Percentiles rank a stretch among this genome's conserved stretches.
These are phyloP conservation scores for Amaranthus palmeri DNA, from an alignment of 148 eudicot species.

Conservation along the genomic window DNA sequence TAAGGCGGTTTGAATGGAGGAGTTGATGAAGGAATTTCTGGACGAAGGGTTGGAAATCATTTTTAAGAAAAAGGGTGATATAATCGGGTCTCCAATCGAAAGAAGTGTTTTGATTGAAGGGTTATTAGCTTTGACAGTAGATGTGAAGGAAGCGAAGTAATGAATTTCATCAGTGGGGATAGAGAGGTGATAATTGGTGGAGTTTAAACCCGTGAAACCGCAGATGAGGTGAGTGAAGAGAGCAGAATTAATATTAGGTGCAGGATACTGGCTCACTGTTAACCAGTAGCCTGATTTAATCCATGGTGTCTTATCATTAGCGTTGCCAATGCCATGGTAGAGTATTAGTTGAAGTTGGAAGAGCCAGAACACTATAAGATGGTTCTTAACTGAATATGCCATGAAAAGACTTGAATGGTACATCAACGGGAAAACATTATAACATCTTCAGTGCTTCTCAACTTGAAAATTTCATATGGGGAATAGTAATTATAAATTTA, in stretches of 20 bases:
- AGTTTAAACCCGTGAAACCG: slow-evolving; percentile 24
- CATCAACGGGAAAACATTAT: no score
- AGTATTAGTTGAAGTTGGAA: no score
- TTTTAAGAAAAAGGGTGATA: slow-evolving; percentile 9
- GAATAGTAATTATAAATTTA: no score
- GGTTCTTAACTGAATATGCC: no score
- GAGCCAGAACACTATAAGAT: no score
- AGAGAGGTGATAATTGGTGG: slow-evolving; percentile 15
- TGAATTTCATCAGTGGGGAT: slow-evolving; percentile 8
- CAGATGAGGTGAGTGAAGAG: slow-evolving; percentile 33
- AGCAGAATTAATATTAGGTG: slow-evolving; percentile 14
- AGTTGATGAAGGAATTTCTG: slow-evolving; percentile 32
- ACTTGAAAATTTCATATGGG: no score
- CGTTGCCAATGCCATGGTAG: no score
- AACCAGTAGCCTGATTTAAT: slow-evolving; percentile 19
- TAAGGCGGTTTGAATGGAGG: slow-evolving; percentile 34
- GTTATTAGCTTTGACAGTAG: slow-evolving; percentile 15
- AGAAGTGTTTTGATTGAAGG: slow-evolving; percentile 23
- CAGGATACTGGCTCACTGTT: slow-evolving; percentile 18
- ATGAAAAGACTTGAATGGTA: no score
- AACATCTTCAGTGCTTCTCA: no score
- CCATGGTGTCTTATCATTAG: no score
- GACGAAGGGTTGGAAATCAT: slow-evolving; percentile 23
- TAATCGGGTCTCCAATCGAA: slow-evolving; percentile 19
- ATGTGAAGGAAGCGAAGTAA: slow-evolving; percentile 17